Evolutionary conservation across 805 yeast species (phyloP), one percentile per base, ranked within the genome.

Genomic region (Kazachstania taianensis): DNA sequence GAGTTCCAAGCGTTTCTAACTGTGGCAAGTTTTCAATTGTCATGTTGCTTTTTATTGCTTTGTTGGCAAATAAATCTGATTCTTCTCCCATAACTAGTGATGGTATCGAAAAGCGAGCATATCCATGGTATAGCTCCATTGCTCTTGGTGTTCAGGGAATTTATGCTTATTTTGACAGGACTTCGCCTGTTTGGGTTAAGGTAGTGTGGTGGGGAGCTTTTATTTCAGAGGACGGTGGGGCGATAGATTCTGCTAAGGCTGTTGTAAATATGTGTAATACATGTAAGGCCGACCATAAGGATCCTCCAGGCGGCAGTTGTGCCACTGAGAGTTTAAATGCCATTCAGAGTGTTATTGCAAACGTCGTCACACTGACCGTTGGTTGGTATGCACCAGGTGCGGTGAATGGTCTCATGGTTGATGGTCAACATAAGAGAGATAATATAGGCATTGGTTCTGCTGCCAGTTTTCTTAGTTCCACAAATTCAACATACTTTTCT

Each of bases 301-400:
- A 26, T 33, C 24, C 18, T 14, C 2, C 16, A 9, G 17, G 24
- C 6, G 30, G 29, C 15, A 13, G 13, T 26, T 33, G 36, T 18
- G 12, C 12, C 5, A 4, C 12, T 18, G 36, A 33, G 7, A 8
- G 30, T 24, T 5, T 17, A 6, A 7, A 15, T 4, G 36, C 36
- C 14, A 15, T 33, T 10, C 4, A 26, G 15, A 12, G 24, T 5
- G 25, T 33, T n/a, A 3, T 33, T 7, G 5, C 3, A 16, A 33
- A 33, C 27, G 24, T 20, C 8, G 7, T 20, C 47, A 78, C 80
- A 14, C 22, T 30, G 16, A 20, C 15, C 6, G 3, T 30, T 9
- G 14, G 33, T 12, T 30, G 33, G 33, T 20, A 12, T 30, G 33
- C 10, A 6, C 24, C 16, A n/a, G 24, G 16, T 13, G 25, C 17